Conservation (phyloP, 495 filamentous ascomycete species). For the Clohesyomyces aquaticus region DNA sequence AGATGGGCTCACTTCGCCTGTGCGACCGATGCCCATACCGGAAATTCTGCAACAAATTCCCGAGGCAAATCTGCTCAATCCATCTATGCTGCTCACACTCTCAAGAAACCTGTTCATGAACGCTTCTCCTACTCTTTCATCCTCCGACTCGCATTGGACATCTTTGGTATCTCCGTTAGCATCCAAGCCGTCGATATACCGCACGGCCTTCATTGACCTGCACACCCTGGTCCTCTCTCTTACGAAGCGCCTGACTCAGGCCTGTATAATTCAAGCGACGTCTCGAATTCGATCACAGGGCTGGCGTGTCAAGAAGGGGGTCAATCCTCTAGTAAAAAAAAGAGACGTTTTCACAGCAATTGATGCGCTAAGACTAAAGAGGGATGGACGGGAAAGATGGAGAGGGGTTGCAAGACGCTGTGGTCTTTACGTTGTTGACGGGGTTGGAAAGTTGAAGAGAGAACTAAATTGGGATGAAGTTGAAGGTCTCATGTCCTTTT, state of each 20-base stretch:
- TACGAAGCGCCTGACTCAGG: conserved; percentile 34
- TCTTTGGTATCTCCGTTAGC: conserved; percentile 15
- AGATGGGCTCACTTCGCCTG: neutral
- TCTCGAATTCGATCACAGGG: conserved; percentile 32
- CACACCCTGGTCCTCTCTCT: conserved; percentile 36
- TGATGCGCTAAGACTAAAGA: conserved; percentile 56
- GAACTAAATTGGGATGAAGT: conserved; percentile 59
- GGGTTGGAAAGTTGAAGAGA: conserved; percentile 38
- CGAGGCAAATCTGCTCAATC: conserved; percentile 24
- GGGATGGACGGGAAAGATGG: conserved; percentile 60
- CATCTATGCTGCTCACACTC: conserved; percentile 15
- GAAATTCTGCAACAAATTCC: conserved; percentile 30
- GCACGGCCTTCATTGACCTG: conserved; percentile 36
- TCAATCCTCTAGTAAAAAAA: conserved; percentile 50
- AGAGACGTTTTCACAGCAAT: conserved; percentile 70
- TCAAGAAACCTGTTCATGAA: conserved; percentile 40
- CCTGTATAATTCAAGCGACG: conserved; percentile 31
- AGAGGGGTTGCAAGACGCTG: conserved; percentile 61
- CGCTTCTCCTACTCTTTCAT: conserved; percentile 6
- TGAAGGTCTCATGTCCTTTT: conserved; percentile 53
- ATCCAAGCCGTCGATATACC: conserved; percentile 33
- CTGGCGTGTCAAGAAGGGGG: conserved; percentile 28
- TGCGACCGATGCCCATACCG: neutral
- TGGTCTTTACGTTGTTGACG: conserved; percentile 59
- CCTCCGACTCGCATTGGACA: conserved; percentile 16